Conservation (phyloP, 805 yeast genomes). For the Schizosaccharomyces osmophilus region DNA sequence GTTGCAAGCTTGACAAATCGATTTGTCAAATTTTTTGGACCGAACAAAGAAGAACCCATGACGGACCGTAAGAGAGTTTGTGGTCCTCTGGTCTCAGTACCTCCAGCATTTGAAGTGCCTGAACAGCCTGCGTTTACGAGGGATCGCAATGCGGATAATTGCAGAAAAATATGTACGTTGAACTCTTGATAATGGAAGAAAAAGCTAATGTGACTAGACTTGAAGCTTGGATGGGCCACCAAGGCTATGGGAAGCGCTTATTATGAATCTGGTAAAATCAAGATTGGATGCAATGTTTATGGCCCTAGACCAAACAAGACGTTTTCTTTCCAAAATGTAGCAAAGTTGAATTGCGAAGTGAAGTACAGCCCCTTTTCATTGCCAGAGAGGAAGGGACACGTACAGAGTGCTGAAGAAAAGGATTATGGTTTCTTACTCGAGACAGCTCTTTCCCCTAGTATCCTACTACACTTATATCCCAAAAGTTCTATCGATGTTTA, state of each 20-base stretch:
- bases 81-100: slow-evolving; percentile 51
- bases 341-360: slow-evolving; percentile 37
- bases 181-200: slow-evolving; percentile 3
- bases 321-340: slow-evolving; percentile 34
- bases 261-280: slow-evolving; percentile 38
- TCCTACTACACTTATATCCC: slow-evolving; percentile 52
- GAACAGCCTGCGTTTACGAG: slow-evolving; percentile 5
- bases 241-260: slow-evolving; percentile 69
- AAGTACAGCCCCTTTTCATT: slow-evolving; percentile 29
- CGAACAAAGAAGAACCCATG: background rate
- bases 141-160: slow-evolving; percentile 4
- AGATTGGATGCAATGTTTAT: slow-evolving; percentile 34
- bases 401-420: slow-evolving; percentile 2
- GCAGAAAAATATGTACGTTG: slow-evolving; percentile 4
- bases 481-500: slow-evolving; percentile 69
- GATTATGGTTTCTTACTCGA: slow-evolving; percentile 25
- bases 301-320: slow-evolving; percentile 70
- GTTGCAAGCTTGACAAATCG: too few species aligned
- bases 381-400: slow-evolving; percentile 12
- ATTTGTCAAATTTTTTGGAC: too few species aligned
- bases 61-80: slow-evolving; percentile 63
- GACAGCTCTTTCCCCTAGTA: slow-evolving; percentile 26
- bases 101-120: slow-evolving; percentile 18
- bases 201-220: background rate
- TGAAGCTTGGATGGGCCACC: slow-evolving; percentile 14